Evolutionary conservation across 78 protist species (phyloP).

Genomic region (Isochrysis galbana): DNA sequence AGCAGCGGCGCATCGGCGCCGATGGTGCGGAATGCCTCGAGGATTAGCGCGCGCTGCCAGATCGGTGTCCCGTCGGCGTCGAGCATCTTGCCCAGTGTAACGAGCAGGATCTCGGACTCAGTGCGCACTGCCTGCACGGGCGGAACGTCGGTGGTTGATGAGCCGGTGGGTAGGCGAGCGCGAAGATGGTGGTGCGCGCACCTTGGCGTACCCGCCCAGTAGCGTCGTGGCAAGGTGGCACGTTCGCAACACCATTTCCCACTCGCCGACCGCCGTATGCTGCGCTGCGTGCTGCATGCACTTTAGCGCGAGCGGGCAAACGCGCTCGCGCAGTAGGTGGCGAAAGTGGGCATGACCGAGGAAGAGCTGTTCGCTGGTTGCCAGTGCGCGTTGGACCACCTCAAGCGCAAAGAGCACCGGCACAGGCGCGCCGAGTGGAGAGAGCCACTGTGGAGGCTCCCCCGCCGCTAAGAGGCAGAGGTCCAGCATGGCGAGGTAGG

Average conservation of each 20-base stretch:
- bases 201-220: neutral
- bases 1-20: neutral
- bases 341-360: neutral
- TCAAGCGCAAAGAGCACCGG: neutral
- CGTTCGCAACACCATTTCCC: neutral
- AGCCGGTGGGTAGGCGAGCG: no score
- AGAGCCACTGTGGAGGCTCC: neutral
- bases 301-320: neutral
- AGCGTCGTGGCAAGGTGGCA: neutral
- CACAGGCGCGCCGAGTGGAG: neutral
- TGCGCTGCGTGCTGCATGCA: neutral
- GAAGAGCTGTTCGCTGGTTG: neutral
- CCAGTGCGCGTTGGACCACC: neutral
- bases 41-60: neutral
- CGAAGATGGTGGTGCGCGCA: no score
- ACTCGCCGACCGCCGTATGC: neutral
- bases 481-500: slow-evolving; percentile 15
- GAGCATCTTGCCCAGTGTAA: neutral
- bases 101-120: slow-evolving; percentile 7
- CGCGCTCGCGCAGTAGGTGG: neutral
- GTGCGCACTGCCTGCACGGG: neutral
- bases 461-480: neutral
- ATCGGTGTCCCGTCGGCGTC: neutral
- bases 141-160: no score
- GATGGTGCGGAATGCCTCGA: neutral